Evolutionary conservation across 2,329 filamentous ascomycete species (phyloP).

Genomic region (Pyrenochaeta sp.): DNA sequence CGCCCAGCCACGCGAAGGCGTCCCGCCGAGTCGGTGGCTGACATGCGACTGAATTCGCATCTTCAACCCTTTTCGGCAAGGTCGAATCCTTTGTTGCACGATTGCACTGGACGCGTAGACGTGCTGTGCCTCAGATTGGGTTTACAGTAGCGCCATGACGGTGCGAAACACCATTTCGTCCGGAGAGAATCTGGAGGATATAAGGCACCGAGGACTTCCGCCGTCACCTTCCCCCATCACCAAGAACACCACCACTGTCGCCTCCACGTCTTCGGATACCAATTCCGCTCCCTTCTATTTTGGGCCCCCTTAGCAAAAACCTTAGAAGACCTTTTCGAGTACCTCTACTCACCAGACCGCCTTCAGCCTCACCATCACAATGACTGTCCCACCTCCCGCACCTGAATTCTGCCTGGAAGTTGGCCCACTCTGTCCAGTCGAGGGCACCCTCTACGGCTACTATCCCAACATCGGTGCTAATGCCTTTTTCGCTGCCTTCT

Average conservation of each 20-base stretch:
- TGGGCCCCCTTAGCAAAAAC: not conserved
- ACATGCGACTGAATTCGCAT: slow-evolving; percentile 10
- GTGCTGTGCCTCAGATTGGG: slow-evolving; percentile 8
- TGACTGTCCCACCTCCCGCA: slow-evolving; percentile 31
- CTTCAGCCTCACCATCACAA: slow-evolving; percentile 10
- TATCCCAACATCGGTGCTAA: slow-evolving; percentile 62
- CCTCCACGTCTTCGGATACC: not conserved
- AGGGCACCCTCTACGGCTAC: slow-evolving; percentile 63
- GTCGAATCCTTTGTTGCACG: not conserved
- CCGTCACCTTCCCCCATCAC: slow-evolving; percentile 2
- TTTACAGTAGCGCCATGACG: not conserved
- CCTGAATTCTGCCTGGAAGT: slow-evolving; percentile 26
- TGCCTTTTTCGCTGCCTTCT: slow-evolving; percentile 62
- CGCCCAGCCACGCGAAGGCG: not conserved
- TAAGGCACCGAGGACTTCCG: slow-evolving; percentile 18
- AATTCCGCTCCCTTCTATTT: not conserved
- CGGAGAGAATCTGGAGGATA: slow-evolving; percentile 11
- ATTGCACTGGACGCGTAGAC: slow-evolving; percentile 7
- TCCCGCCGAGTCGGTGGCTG: slow-evolving; percentile 7
- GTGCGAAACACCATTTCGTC: slow-evolving; percentile 10
- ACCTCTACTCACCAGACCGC: not conserved
- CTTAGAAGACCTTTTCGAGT: not conserved
- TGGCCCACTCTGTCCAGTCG: slow-evolving; percentile 52
- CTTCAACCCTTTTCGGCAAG: slow-evolving; percentile 3
- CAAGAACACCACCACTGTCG: slow-evolving; percentile 1